Base-by-base conservation (phyloP, 225 moss, liverwort and hornwort genomes). In the Climacium dendroides region DNA sequence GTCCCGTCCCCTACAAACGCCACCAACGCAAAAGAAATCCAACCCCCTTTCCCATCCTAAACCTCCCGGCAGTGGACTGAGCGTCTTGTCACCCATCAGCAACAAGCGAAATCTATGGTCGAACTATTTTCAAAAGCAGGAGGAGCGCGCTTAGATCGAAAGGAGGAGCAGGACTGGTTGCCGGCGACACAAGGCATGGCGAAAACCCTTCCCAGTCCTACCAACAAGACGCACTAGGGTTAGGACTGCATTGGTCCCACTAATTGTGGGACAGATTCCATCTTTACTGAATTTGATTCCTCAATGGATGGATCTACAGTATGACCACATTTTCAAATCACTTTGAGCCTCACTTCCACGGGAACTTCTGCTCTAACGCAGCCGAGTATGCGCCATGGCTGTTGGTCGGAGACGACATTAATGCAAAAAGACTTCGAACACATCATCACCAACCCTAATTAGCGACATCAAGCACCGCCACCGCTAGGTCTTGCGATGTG, bases 391-490 rank as follows among this genome's bases (percentile, higher is more conserved):
- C 67, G 41, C 41, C 26, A 41, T 6, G 3, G 25, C 8, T 39
- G 41, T 7, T 15, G 8, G 35, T 23, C 12, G 20, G 41, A 73
- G 70, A 15, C 43, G 71, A 71, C 15, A 43, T 10, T 10, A 91
- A 82, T 79, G n/a, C 89, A 88, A 2, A 87, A 84, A 61, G n/a
- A 88, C 88, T 92, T 91, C 66, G 84, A 91, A 78, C 84, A 81
- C 78, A 59, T 90, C 78, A 88, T 90, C 66, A 47, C 84, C 8
- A 88, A 88, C 30, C 71, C 78, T 7, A 74, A 89, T 9, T 64
- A 34, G 32, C n/a, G n/a, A n/a, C n/a, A n/a, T n/a, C n/a, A n/a
- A n/a, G n/a, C n/a, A n/a, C n/a, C n/a, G n/a, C n/a, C n/a, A 41
- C 70, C 82, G 19, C 64, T 62, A 69, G 78, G 71, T 50, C 28